Evolutionary conservation across 116 monocot genomes (phyloP).

Genomic region (Phalaenopsis hybrid): DNA sequence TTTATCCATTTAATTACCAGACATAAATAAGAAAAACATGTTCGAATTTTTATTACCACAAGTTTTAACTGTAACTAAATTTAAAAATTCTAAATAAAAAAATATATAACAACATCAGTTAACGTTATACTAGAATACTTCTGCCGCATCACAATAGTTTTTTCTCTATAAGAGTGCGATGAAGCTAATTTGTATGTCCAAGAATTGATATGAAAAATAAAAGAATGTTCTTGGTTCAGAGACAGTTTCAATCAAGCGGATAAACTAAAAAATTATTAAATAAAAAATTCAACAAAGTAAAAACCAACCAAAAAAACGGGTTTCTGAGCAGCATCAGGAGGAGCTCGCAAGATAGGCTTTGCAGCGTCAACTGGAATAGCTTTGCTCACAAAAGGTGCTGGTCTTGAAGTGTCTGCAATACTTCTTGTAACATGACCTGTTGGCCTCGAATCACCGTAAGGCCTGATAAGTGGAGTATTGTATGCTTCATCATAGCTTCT

Average conservation of each 20-base stretch:
- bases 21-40: too few species aligned
- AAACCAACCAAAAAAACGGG: constrained; percentile 29
- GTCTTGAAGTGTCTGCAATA: constrained; percentile 37
- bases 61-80: too few species aligned
- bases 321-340: constrained; percentile 35
- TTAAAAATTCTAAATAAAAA: too few species aligned
- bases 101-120: too few species aligned
- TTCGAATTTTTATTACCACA: too few species aligned
- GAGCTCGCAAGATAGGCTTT: constrained; percentile 28
- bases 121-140: background rate
- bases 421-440: constrained; percentile 21
- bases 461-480: constrained; percentile 24
- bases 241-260: background rate
- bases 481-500: constrained; percentile 25
- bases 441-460: constrained; percentile 31
- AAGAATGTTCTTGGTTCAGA: background rate
- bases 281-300: background rate
- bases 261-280: background rate
- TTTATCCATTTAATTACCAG: too few species aligned
- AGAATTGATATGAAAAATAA: background rate
- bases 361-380: constrained; percentile 32
- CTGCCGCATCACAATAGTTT: background rate
- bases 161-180: background rate
- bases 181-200: background rate
- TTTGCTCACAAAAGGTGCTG: constrained; percentile 27